These are phyloP conservation scores for Starmerella asiatica DNA, from an alignment of 805 yeast genomes.

Conservation along the genomic window DNA sequence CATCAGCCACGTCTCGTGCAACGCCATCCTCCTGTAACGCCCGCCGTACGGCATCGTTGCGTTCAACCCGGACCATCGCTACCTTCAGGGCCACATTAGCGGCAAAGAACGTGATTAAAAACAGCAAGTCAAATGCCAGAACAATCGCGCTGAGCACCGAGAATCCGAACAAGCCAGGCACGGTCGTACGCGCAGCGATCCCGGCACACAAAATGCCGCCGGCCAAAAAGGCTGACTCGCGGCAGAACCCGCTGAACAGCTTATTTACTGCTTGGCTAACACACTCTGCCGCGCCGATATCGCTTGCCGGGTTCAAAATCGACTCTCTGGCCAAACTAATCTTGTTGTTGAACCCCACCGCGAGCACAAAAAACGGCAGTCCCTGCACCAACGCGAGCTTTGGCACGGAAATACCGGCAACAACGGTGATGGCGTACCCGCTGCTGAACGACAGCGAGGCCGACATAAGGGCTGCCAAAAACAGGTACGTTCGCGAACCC, in stretches of 20 bases:
- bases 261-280: slow-evolving; percentile 33
- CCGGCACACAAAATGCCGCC: slow-evolving; percentile 45
- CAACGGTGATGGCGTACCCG: slow-evolving; percentile 51
- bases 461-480: slow-evolving; percentile 60
- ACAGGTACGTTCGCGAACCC: slow-evolving; percentile 83
- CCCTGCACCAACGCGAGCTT: slow-evolving; percentile 74
- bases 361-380: slow-evolving; percentile 80
- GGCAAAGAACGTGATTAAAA: slow-evolving; percentile 68
- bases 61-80: slow-evolving; percentile 74
- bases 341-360: slow-evolving; percentile 83
- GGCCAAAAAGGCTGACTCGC: slow-evolving; percentile 65
- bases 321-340: slow-evolving; percentile 45
- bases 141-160: slow-evolving; percentile 62
- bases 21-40: slow-evolving; percentile 91
- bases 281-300: slow-evolving; percentile 31
- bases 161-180: slow-evolving; percentile 67
- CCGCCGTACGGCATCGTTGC: slow-evolving; percentile 60
- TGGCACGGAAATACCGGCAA: slow-evolving; percentile 50
- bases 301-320: slow-evolving; percentile 20
- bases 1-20: slow-evolving; percentile 54
- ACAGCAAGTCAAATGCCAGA: slow-evolving; percentile 53
- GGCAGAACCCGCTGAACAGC: slow-evolving; percentile 34
- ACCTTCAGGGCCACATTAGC: slow-evolving; percentile 77
- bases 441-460: slow-evolving; percentile 73
- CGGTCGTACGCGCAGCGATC: slow-evolving; percentile 34